A percentile compares a stretch with the other conserved stretches of the same genome.
Evolutionary conservation across 2,329 filamentous ascomycete species (phyloP).

Genomic region (Diaporthe caulivora): DNA sequence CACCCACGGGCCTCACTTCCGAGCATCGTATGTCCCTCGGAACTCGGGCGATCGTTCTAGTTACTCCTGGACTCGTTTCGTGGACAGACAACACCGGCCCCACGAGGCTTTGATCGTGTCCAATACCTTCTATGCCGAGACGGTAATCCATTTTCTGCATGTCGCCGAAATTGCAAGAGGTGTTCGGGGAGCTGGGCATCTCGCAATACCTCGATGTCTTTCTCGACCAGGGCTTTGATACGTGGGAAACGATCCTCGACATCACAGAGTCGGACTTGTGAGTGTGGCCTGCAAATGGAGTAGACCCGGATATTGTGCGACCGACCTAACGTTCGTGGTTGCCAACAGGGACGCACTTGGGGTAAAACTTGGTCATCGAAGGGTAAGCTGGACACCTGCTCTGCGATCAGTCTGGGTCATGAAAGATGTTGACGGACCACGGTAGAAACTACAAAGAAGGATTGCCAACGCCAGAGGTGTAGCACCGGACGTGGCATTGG

Average conservation of each 20-base stretch:
- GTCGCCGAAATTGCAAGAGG: slow-evolving; percentile 72
- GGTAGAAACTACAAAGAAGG: slow-evolving; percentile 83
- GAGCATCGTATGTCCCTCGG: neutral
- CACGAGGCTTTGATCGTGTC: slow-evolving; percentile 34
- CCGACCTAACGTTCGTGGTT: slow-evolving; percentile 23
- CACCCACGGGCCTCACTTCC: neutral
- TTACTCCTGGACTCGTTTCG: neutral
- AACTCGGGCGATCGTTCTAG: neutral
- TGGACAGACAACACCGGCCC: slow-evolving; percentile 11
- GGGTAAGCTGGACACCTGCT: slow-evolving; percentile 64
- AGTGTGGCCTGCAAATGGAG: slow-evolving; percentile 48
- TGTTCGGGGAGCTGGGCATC: slow-evolving; percentile 82
- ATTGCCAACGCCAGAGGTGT: slow-evolving; percentile 81
- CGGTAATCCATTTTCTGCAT: slow-evolving; percentile 53
- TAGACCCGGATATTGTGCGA: slow-evolving; percentile 18
- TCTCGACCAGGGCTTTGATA: slow-evolving; percentile 84
- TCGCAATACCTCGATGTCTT: slow-evolving; percentile 81
- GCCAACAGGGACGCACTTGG: slow-evolving; percentile 73
- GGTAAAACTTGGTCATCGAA: slow-evolving; percentile 84
- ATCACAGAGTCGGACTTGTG: slow-evolving; percentile 88
- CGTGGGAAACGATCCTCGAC: slow-evolving; percentile 85
- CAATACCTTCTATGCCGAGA: slow-evolving; percentile 17
- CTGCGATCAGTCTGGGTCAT: slow-evolving; percentile 33
- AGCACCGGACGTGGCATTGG: slow-evolving; percentile 65
- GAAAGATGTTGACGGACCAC: slow-evolving; percentile 38